These are phyloP conservation scores for Cordia subcordata DNA, from an alignment of 257 asterid species.

Conservation along the genomic window DNA sequence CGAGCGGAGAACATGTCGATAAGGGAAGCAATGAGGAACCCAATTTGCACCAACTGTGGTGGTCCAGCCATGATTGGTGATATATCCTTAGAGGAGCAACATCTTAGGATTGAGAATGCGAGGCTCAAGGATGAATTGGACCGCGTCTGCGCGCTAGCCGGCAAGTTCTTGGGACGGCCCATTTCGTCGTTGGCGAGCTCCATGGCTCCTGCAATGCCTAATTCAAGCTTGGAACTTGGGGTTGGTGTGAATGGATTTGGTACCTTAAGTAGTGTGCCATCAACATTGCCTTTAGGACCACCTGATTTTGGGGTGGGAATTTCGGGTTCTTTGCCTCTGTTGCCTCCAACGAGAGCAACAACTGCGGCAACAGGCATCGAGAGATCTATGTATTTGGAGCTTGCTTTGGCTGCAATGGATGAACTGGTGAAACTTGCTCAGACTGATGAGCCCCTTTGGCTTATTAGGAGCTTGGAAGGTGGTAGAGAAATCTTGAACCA, in stretches of 20 bases:
- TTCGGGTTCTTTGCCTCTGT: constrained; percentile 26
- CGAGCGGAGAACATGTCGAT: constrained; percentile 53
- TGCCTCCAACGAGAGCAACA: constrained; percentile 18
- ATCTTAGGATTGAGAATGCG: constrained; percentile 47
- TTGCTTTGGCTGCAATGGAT: constrained; percentile 85
- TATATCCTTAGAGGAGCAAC: constrained; percentile 48
- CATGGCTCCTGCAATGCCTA: constrained; percentile 39
- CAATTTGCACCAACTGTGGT: constrained; percentile 50
- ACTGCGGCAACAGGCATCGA: constrained; percentile 26
- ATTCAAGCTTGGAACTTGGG: constrained; percentile 68
- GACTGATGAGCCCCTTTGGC: constrained; percentile 72
- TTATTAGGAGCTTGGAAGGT: constrained; percentile 47
- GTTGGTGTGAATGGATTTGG: constrained; percentile 64
- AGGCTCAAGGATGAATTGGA: constrained; percentile 48
- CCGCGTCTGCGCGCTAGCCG: constrained; percentile 54
- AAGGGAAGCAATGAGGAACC: constrained; percentile 51
- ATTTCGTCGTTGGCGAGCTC: constrained; percentile 24
- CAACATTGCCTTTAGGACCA: constrained; percentile 34
- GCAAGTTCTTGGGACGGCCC: constrained; percentile 53
- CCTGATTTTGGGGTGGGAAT: constrained; percentile 47
- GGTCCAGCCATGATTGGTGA: constrained; percentile 59
- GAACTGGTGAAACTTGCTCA: constrained; percentile 80
- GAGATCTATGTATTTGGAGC: constrained; percentile 77
- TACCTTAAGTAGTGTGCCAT: constrained; percentile 22
- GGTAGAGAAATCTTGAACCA: constrained; percentile 45